phyloP scores from a whole-genome alignment of 306 rosid genomes.

The peach (Prunus persica) region DNA sequence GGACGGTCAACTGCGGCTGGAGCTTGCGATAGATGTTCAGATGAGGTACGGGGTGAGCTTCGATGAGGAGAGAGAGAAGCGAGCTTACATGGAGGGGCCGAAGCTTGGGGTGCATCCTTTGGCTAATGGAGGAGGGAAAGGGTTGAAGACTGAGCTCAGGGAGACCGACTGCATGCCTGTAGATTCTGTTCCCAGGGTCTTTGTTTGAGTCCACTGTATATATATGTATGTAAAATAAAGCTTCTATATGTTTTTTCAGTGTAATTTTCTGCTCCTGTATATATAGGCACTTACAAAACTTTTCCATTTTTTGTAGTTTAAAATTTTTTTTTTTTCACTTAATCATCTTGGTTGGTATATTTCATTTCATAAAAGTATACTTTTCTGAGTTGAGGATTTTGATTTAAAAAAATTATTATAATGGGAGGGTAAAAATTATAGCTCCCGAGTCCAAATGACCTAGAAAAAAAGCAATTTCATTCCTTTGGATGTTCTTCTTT shows the following conservation, averaged over 20 bases:
- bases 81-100: constrained; percentile 61
- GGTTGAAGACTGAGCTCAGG: constrained; percentile 55
- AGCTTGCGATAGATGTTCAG: constrained; percentile 33
- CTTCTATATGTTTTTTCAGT: background rate
- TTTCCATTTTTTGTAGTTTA: too few relatives aligned
- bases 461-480: too few relatives aligned
- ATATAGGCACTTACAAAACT: too few relatives aligned
- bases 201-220: constrained; percentile 29
- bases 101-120: constrained; percentile 59
- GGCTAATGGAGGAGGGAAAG: constrained; percentile 71
- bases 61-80: constrained; percentile 49
- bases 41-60: constrained; percentile 39
- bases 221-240: background rate
- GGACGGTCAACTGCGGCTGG: constrained; percentile 55
- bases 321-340: too few relatives aligned
- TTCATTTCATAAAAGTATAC: too few relatives aligned
- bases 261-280: background rate
- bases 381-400: too few relatives aligned
- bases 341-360: too few relatives aligned
- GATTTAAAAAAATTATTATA: too few relatives aligned
- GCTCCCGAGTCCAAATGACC: too few relatives aligned
- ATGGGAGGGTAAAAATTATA: too few relatives aligned
- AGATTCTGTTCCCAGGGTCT: constrained; percentile 34
- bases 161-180: constrained; percentile 30
- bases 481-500: too few relatives aligned